Evolutionary conservation across 225 moss, liverwort and hornwort species (phyloP).

Genomic region (Bryoerythrophyllum caledonicum): DNA sequence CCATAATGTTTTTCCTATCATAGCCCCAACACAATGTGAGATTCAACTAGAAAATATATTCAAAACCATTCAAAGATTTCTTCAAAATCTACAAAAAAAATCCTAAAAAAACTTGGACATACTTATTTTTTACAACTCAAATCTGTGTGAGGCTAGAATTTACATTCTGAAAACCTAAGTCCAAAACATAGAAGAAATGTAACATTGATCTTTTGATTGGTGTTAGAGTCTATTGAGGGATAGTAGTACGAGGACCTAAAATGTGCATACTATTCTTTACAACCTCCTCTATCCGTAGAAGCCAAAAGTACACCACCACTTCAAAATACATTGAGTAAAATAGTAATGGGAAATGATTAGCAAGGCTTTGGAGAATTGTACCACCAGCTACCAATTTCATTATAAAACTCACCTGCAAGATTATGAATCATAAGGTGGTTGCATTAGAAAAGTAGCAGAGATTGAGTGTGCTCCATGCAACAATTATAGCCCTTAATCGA

Average conservation of each 20-base stretch:
- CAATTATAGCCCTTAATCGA: conserved; percentile 22
- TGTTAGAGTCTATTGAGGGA: too few relatives aligned
- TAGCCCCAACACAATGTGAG: background rate
- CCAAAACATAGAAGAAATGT: too few relatives aligned
- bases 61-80: too few relatives aligned
- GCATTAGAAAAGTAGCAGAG: background rate
- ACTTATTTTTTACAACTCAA: too few relatives aligned
- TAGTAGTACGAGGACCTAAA: too few relatives aligned
- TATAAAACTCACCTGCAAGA: conserved; percentile 9
- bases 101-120: too few relatives aligned
- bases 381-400: background rate
- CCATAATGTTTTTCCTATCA: background rate
- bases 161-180: too few relatives aligned
- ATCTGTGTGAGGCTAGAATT: background rate
- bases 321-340: conserved; percentile 5
- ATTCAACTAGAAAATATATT: too few relatives aligned
- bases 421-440: background rate
- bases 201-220: too few relatives aligned
- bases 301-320: background rate
- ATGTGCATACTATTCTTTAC: too few relatives aligned
- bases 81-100: too few relatives aligned
- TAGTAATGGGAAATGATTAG: background rate
- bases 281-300: background rate
- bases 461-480: conserved; percentile 13
- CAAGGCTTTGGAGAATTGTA: background rate